Conservation (phyloP, 1,284 basidiomycete species). For the Exobasidium rhododendri region DNA sequence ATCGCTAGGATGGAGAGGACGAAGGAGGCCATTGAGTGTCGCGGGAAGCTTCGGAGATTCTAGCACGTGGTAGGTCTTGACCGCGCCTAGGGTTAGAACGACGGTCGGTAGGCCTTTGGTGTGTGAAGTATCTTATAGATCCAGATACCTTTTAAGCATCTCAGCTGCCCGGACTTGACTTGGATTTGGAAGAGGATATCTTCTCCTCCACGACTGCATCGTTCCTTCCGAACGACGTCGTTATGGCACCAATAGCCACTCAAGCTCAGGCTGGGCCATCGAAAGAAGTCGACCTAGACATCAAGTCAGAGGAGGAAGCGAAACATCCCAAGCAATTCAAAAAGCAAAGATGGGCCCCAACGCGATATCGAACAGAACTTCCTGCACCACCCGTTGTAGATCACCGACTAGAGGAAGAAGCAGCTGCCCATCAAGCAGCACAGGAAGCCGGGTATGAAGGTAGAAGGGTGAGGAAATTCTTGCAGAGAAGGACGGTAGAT, state of each 20-base stretch:
- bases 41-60: background rate
- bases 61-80: too few relatives aligned
- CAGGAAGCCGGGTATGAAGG: constrained; percentile 59
- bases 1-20: too few relatives aligned
- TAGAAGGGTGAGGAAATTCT: constrained; percentile 78
- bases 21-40: too few relatives aligned
- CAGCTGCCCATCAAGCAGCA: constrained; percentile 62
- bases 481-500: constrained; percentile 88
- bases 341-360: constrained; percentile 5
- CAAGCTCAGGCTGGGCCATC: background rate
- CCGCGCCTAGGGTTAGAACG: too few relatives aligned
- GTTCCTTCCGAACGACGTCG: background rate
- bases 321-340: background rate
- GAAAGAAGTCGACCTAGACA: background rate
- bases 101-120: too few relatives aligned
- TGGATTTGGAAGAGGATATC: too few relatives aligned
- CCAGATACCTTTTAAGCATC: too few relatives aligned
- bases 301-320: background rate
- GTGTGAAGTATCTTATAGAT: too few relatives aligned
- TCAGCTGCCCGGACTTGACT: too few relatives aligned
- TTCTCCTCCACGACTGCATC: too few relatives aligned
- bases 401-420: constrained; percentile 70
- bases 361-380: constrained; percentile 46
- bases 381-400: constrained; percentile 73
- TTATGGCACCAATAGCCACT: background rate